Conservation (phyloP, 345 rosid genomes). For the Cardamine chenopodiifolia region DNA sequence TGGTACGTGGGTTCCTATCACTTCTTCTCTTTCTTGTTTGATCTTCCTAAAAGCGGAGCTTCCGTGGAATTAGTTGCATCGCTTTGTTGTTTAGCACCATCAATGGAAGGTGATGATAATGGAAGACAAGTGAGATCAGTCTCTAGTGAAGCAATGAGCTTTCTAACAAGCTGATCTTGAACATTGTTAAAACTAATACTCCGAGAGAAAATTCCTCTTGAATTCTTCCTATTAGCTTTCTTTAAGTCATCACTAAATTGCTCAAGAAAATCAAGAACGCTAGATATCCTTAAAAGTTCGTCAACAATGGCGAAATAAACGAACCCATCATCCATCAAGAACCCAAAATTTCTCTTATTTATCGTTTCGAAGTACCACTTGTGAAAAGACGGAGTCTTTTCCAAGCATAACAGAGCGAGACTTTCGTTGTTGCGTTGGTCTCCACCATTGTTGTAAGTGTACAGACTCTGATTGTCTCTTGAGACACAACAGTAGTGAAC, state of each 20-base stretch:
- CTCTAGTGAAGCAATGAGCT: conserved; percentile 61
- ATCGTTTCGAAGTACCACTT: conserved; percentile 81
- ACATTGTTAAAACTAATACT: conserved; percentile 42
- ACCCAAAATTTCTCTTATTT: conserved; percentile 60
- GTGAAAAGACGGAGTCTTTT: conserved; percentile 68
- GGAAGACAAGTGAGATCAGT: conserved; percentile 53
- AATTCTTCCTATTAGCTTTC: conserved; percentile 50
- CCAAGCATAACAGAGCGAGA: conserved; percentile 63
- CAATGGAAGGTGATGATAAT: conserved; percentile 45
- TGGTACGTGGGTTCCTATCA: too few relatives aligned
- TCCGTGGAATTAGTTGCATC: conserved; percentile 56
- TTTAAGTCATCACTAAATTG: conserved; percentile 66
- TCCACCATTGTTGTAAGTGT: conserved; percentile 57
- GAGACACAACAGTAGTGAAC: conserved; percentile 74
- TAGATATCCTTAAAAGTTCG: conserved; percentile 52
- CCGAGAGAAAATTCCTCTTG: conserved; percentile 65
- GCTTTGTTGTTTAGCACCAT: conserved; percentile 28
- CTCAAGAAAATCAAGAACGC: conserved; percentile 60
- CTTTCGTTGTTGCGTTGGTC: conserved; percentile 56
- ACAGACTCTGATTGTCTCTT: conserved; percentile 53
- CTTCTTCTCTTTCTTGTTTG: conserved; percentile 61
- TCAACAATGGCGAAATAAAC: conserved; percentile 68
- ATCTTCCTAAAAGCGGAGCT: conserved; percentile 71
- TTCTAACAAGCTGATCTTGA: conserved; percentile 65
- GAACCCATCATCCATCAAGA: conserved; percentile 66